phyloP scores from a whole-genome alignment of 495 filamentous ascomycete genomes.

The Hypoxylon fragiforme region DNA sequence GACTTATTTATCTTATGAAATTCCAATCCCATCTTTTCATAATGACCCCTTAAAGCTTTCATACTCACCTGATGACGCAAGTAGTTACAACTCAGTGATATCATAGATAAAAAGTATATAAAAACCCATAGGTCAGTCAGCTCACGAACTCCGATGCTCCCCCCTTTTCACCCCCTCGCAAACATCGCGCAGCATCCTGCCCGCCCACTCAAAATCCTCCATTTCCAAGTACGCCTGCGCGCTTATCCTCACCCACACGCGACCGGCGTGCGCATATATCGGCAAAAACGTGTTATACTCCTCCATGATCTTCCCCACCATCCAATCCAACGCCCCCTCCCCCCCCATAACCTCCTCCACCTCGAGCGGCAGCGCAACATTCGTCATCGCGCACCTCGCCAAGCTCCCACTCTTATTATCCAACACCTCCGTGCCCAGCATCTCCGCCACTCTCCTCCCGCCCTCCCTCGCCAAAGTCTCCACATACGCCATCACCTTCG shows the following conservation, averaged over 20 bases:
- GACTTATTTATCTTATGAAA: no score
- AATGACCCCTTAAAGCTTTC: no score
- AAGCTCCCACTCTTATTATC: slow-evolving; percentile 56
- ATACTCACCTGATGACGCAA: no score
- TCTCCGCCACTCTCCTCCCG: slow-evolving; percentile 58
- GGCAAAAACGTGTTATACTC: slow-evolving; percentile 74
- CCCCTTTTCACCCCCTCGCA: slow-evolving; percentile 61
- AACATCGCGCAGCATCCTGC: slow-evolving; percentile 59
- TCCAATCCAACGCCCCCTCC: slow-evolving; percentile 54
- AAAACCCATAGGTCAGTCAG: background rate
- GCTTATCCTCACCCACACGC: slow-evolving; percentile 72
- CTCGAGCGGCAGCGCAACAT: slow-evolving; percentile 71
- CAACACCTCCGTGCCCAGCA: slow-evolving; percentile 71
- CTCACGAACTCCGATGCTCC: slow-evolving; percentile 44
- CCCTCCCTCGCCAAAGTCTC: slow-evolving; percentile 60
- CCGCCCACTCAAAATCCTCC: slow-evolving; percentile 77
- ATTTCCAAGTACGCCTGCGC: slow-evolving; percentile 79
- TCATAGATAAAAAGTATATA: background rate
- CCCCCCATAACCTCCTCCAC: slow-evolving; percentile 45
- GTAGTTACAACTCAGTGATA: no score
- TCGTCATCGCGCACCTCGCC: slow-evolving; percentile 60
- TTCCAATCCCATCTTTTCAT: no score
- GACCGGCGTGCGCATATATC: slow-evolving; percentile 59
- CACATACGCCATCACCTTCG: slow-evolving; percentile 63
- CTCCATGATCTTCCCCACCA: slow-evolving; percentile 55